Base-by-base conservation (phyloP, 2,329 filamentous ascomycete species). In the Endocalyx cinctus region DNA sequence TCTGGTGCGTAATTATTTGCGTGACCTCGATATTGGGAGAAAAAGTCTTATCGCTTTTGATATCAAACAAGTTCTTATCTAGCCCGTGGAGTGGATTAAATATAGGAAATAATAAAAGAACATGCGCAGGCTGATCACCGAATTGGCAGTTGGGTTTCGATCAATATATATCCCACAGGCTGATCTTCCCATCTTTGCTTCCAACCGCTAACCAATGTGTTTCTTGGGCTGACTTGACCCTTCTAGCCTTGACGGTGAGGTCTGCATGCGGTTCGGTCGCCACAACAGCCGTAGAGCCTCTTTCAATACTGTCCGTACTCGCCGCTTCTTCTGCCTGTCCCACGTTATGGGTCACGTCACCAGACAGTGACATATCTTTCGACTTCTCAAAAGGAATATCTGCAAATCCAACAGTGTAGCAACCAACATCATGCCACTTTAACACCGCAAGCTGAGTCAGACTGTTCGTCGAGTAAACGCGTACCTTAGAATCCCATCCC, bases 171-270 rank as follows among this genome's bases (percentile, higher is more conserved):
- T 96, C 87, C 92, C 92, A 98, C 47, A 98, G 65, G 54, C 87
- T 94, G 42, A 97, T 78, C 58, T 94, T 95, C 13, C 90, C 92
- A 64, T 97, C 92, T 58, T 97, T 98, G 35, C 86, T 84, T 2
- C 92, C 92, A 1, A 79, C 87, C 13, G 84, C 92, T 32, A 97
- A 59, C 89, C 90, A 97, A 59, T 97, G 90, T 16, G 82, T 83
- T 31, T 67, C 68, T 50, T 75, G 79, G 10, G 83, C 81, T 47
- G 78, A 79, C 22, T 66, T 66, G 15, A 78, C 66, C 35, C 86
- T 69, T 43, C 77, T 74, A 22, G 79, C 73, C 38, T 77, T 82
- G 31, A 87, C 77, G 3, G 63, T 70, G 36, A 72, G 34, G 11
- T 63, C 57, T 10, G 55, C 51, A 3, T 51, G 32, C 25, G n/a